These are phyloP conservation scores for Apophysomyces elegans DNA, from an alignment of 371 early-diverging fungal species.

Conservation along the genomic window DNA sequence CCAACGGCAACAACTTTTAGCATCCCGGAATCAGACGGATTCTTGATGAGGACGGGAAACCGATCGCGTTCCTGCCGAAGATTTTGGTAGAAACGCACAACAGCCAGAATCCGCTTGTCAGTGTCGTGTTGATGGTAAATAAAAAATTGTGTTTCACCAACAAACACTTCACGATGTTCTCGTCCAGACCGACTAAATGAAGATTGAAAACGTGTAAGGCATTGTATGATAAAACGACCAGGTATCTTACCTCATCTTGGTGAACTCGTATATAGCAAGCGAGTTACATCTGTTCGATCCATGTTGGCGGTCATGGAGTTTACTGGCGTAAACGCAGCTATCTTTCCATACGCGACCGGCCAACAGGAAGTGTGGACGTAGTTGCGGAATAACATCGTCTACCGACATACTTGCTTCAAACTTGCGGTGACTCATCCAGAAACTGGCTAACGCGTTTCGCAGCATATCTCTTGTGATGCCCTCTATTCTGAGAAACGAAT, in stretches of 20 bases:
- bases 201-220: not conserved
- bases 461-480: no score
- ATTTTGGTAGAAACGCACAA: not conserved
- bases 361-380: no score
- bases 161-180: no score
- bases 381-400: no score
- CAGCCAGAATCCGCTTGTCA: not conserved
- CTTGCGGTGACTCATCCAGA: no score
- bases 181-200: not conserved
- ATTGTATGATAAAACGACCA: not conserved
- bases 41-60: not conserved
- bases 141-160: no score
- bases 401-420: no score
- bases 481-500: no score
- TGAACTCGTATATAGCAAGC: not conserved
- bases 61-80: not conserved
- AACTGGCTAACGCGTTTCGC: no score
- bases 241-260: not conserved
- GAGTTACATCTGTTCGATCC: not conserved
- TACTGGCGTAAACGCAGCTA: not conserved
- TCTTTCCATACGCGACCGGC: not conserved
- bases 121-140: no score
- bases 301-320: not conserved
- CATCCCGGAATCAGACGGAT: not conserved
- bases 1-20: not conserved